Evolutionary conservation across 2,329 filamentous ascomycete species (phyloP).

Genomic region (Hypoxylon sp.): DNA sequence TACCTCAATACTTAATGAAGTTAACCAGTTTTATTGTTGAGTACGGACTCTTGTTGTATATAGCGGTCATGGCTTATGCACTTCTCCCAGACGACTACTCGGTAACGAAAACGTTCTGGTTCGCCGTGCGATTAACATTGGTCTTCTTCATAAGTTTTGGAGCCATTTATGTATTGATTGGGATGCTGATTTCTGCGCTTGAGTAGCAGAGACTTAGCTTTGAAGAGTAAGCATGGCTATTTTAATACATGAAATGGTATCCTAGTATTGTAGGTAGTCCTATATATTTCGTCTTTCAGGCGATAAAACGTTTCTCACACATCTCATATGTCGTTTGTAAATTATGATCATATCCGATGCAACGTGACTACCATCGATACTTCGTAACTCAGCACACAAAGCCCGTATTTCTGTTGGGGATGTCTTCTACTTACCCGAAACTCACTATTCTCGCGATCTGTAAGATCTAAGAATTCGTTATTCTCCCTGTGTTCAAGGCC

Average conservation of each 20-base stretch:
- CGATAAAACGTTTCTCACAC: background rate
- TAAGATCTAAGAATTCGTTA: constrained; percentile 53
- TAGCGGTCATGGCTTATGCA: background rate
- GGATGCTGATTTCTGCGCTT: background rate
- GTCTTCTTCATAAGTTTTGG: background rate
- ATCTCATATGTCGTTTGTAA: background rate
- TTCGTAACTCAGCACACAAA: constrained; percentile 15
- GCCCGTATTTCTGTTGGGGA: background rate
- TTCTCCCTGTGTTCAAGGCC: constrained; percentile 46
- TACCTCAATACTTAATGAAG: background rate
- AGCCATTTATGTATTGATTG: background rate
- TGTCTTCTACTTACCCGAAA: constrained; percentile 45
- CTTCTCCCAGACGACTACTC: background rate
- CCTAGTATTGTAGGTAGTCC: background rate
- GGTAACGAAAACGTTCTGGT: background rate
- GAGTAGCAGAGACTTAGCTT: background rate
- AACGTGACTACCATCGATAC: constrained; percentile 32
- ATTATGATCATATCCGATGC: background rate
- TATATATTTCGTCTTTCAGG: background rate
- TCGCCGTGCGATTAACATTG: background rate
- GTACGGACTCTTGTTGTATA: background rate
- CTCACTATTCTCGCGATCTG: constrained; percentile 53
- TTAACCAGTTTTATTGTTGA: background rate
- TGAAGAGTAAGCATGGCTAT: background rate
- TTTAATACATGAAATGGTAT: background rate